Conservation (phyloP, 805 yeast species). For the Candida boidinii region DNA sequence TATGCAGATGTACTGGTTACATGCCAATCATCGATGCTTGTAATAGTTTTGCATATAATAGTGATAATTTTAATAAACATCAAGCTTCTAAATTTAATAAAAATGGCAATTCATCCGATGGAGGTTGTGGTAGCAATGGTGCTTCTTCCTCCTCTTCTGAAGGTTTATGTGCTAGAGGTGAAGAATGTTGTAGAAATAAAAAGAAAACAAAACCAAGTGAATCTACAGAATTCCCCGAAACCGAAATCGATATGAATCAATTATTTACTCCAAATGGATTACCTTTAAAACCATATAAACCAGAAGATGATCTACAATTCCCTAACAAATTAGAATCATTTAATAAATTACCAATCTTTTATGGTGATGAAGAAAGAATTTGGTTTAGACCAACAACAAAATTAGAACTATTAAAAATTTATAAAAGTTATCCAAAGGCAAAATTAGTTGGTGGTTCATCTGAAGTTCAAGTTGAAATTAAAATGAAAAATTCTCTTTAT, state of each 20-base stretch:
- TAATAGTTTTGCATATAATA: conserved; percentile 29
- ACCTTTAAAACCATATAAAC: conserved; percentile 29
- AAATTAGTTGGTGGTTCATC: conserved; percentile 40
- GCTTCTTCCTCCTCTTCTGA: background rate
- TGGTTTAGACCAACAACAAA: conserved; percentile 38
- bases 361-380: conserved; percentile 29
- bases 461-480: conserved; percentile 38
- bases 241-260: conserved; percentile 25
- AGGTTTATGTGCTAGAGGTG: conserved; percentile 23
- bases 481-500: conserved; percentile 33
- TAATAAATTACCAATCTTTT: conserved; percentile 21
- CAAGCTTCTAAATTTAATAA: conserved; percentile 1
- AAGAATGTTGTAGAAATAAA: conserved; percentile 27
- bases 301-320: conserved; percentile 30
- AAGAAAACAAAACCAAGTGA: conserved; percentile 3
- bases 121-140: conserved; percentile 2
- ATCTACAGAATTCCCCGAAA: conserved; percentile 17
- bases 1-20: conserved; percentile 42
- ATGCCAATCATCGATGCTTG: conserved; percentile 42
- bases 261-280: conserved; percentile 31
- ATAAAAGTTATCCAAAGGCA: conserved; percentile 24
- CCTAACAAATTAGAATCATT: conserved; percentile 27
- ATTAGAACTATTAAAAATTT: conserved; percentile 26
- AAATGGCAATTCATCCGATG: conserved; percentile 2
- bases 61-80: conserved; percentile 19